These are phyloP conservation scores for Picochlorum sp. DNA, from an alignment of 139 green algal species.

Conservation along the genomic window DNA sequence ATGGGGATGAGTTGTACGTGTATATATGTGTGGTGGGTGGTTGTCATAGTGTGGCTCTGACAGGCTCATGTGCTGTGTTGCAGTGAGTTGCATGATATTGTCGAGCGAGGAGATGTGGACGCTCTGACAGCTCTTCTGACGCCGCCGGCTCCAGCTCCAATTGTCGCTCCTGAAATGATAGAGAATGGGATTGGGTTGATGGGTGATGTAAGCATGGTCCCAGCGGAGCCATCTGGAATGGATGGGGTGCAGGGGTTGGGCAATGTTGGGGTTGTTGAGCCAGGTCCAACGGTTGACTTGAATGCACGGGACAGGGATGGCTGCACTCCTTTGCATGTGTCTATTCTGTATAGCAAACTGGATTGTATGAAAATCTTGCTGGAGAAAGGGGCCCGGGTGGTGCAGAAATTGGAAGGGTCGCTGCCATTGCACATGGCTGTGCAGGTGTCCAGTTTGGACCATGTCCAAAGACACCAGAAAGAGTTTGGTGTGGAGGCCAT, in stretches of 20 bases:
- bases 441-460: slow-evolving; percentile 19
- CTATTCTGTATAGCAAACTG: slow-evolving; percentile 54
- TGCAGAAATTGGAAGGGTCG: slow-evolving; percentile 50
- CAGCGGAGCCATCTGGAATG: no score
- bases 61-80: background rate
- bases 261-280: background rate
- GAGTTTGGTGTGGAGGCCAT: slow-evolving; percentile 24
- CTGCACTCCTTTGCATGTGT: slow-evolving; percentile 73
- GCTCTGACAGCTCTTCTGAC: slow-evolving; percentile 33
- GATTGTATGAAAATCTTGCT: slow-evolving; percentile 46
- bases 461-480: slow-evolving; percentile 10
- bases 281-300: slow-evolving; percentile 11
- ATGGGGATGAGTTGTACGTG: slow-evolving; percentile 1
- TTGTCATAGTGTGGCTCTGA: background rate
- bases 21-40: background rate
- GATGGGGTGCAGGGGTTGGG: background rate
- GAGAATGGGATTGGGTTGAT: no score
- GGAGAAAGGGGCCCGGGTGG: slow-evolving; percentile 25
- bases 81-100: slow-evolving; percentile 62
- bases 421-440: slow-evolving; percentile 57
- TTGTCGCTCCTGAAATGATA: no score
- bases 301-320: slow-evolving; percentile 41
- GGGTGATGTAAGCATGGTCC: no score
- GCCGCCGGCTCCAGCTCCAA: background rate
- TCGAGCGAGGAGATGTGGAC: slow-evolving; percentile 43